Percentiles rank a stretch among this genome's conserved stretches.
Evolutionary conservation across 2,329 filamentous ascomycete genomes (phyloP).

Genomic region (Epichloe typhina): DNA sequence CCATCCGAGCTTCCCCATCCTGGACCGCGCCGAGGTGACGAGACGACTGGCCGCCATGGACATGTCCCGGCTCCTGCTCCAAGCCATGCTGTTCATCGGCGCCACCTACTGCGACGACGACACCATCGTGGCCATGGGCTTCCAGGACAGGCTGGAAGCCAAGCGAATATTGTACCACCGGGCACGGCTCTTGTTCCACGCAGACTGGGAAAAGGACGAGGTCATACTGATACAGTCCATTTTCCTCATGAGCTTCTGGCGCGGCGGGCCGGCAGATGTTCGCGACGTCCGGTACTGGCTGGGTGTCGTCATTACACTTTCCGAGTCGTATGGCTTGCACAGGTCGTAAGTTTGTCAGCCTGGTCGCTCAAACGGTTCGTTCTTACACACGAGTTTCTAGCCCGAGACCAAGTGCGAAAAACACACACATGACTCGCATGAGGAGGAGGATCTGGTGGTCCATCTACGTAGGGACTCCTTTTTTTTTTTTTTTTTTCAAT

Average conservation of each 20-base stretch:
- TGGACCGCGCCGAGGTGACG: slow-evolving; percentile 33
- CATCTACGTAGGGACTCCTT: slow-evolving; percentile 28
- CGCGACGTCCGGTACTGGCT: slow-evolving; percentile 37
- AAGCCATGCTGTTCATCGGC: slow-evolving; percentile 41
- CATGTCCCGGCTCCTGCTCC: slow-evolving; percentile 35
- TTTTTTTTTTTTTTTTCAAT: too few species aligned
- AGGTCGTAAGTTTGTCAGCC: slow-evolving; percentile 18
- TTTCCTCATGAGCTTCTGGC: slow-evolving; percentile 43
- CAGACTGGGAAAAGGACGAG: slow-evolving; percentile 38
- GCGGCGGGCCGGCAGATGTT: slow-evolving; percentile 33
- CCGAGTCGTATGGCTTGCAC: slow-evolving; percentile 35
- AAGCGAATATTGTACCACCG: slow-evolving; percentile 36
- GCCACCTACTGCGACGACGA: slow-evolving; percentile 37
- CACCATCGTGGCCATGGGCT: slow-evolving; percentile 30
- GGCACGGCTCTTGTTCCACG: slow-evolving; percentile 38
- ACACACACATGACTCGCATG: slow-evolving; percentile 17
- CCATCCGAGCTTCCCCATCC: slow-evolving; percentile 41
- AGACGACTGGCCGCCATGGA: slow-evolving; percentile 24
- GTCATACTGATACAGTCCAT: slow-evolving; percentile 35
- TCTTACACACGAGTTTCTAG: slow-evolving; percentile 4
- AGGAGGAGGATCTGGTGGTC: slow-evolving; percentile 41
- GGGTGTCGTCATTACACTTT: slow-evolving; percentile 35
- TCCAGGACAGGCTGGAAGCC: slow-evolving; percentile 33
- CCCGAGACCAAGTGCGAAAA: slow-evolving; percentile 16
- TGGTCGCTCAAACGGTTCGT: neutral